Evolutionary conservation across 495 filamentous ascomycete species (phyloP).

Genomic region (Jackrogersella multiformis): DNA sequence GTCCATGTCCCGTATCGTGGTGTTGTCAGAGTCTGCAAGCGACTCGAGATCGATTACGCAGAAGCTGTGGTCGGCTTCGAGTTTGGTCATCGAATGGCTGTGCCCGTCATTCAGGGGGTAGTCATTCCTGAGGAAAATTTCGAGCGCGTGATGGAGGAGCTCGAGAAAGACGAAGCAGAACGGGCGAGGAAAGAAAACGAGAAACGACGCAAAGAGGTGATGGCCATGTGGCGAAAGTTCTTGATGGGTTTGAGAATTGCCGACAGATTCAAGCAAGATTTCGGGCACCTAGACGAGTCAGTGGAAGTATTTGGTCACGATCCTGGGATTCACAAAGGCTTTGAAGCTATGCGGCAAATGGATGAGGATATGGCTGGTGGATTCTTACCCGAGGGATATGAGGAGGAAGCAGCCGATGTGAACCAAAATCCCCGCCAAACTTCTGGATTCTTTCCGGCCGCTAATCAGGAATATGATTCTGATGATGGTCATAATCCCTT

Average conservation of each 20-base stretch:
- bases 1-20: slow-evolving; percentile 83
- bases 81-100: slow-evolving; percentile 90
- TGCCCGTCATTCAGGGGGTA: slow-evolving; percentile 89
- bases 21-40: slow-evolving; percentile 79
- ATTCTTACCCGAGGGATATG: slow-evolving; percentile 63
- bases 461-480: slow-evolving; percentile 49
- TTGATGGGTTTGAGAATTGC: slow-evolving; percentile 84
- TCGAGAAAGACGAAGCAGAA: slow-evolving; percentile 83
- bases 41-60: slow-evolving; percentile 86
- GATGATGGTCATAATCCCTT: slow-evolving; percentile 47
- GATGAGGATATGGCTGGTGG: slow-evolving; percentile 64
- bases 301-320: slow-evolving; percentile 53
- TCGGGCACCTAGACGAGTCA: slow-evolving; percentile 64
- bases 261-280: slow-evolving; percentile 80
- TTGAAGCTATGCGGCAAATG: slow-evolving; percentile 32
- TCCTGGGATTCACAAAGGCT: slow-evolving; percentile 38
- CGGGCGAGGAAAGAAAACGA: slow-evolving; percentile 79
- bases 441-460: slow-evolving; percentile 54
- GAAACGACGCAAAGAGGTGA: slow-evolving; percentile 77
- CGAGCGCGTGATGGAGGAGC: slow-evolving; percentile 78
- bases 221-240: slow-evolving; percentile 87
- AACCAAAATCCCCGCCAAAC: slow-evolving; percentile 38
- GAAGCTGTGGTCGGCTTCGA: slow-evolving; percentile 98
- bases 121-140: slow-evolving; percentile 85
- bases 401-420: slow-evolving; percentile 46